Base-by-base conservation (phyloP, 805 yeast genomes). In the Dipodascopsis uninucleata region DNA sequence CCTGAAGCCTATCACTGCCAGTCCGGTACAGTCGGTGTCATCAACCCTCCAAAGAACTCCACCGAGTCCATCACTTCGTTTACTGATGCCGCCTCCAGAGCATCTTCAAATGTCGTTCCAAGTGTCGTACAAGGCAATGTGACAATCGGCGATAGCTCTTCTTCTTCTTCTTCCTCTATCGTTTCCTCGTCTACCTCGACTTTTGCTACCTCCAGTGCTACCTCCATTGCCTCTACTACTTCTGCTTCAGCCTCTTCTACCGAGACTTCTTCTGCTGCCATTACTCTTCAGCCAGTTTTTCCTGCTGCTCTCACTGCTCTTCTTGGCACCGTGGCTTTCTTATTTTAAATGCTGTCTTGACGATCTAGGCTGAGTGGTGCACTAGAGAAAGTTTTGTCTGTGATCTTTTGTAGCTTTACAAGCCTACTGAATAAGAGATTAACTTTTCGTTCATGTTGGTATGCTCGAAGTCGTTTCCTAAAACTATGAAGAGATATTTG, bases 11-110 rank as follows among this genome's bases (percentile, higher is more conserved):
- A 12, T 32, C 59, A 56, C 34, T 56, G 59, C 42, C 58, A 49
- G 40, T 22, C 32, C 28, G 59, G 58, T 12, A 56, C 55, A 58
- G 57, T 47, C 18, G 59, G 58, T 28, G 59, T 46, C n/a, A 56
- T 56, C 46, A 56, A 56, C 44, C 51, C 55, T 4, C 34, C 42
- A 1, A 41, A 36, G 3, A 36, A 43, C 48, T n/a, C n/a, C n/a
- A n/a, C n/a, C n/a, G 36, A 49, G 45, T 44, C 57, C 12, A 46
- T 55, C 14, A 36, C 17, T 5, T 44, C 36, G 8, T 55, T 34
- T 47, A 38, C 34, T 16, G 12, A 28, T 9, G 42, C 41, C n/a
- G 56, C 59, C 9, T 35, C 36, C 3, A 14, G 23, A 2, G 40
- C 41, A 18, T 10, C 55, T 5, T 22, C 9, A 4, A 51, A 47